These are phyloP conservation scores for Cercospora citrullina DNA, from an alignment of 2,329 filamentous ascomycete species.

Conservation along the genomic window DNA sequence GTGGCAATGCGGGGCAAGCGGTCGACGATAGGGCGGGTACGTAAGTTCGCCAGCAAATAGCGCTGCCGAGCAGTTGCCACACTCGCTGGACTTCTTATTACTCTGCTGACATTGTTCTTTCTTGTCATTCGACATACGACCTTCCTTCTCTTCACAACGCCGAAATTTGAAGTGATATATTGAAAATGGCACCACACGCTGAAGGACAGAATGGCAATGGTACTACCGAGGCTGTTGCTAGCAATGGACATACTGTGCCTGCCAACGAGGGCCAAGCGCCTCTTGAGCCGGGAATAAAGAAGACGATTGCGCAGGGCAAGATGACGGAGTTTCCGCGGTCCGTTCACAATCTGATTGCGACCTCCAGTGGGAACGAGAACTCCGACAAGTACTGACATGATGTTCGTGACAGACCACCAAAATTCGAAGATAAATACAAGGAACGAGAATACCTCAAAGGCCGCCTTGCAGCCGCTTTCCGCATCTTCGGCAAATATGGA, in stretches of 20 bases:
- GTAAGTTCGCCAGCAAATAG: conserved; percentile 1
- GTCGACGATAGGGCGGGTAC: conserved; percentile 6
- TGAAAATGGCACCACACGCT: conserved; percentile 39
- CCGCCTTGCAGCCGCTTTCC: conserved; percentile 48
- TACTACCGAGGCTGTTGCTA: conserved; percentile 13
- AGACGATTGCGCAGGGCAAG: conserved; percentile 36
- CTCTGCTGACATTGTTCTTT: background rate
- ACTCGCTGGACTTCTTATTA: background rate
- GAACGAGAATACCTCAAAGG: conserved; percentile 47
- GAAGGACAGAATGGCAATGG: conserved; percentile 25
- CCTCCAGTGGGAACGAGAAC: background rate
- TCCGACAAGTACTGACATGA: background rate
- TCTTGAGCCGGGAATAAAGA: conserved; percentile 38
- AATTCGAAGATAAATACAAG: conserved; percentile 41
- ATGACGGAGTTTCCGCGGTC: conserved; percentile 34
- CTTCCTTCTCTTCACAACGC: no score
- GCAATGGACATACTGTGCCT: conserved; percentile 33
- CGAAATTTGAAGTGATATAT: no score
- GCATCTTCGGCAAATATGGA: conserved; percentile 46
- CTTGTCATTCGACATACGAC: background rate
- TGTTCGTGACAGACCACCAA: conserved; percentile 28
- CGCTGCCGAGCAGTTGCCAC: conserved; percentile 13
- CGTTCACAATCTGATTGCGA: background rate
- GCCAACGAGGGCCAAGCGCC: conserved; percentile 36
- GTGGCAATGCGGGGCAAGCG: conserved; percentile 12